Evolutionary conservation across 1,284 basidiomycete genomes (phyloP), one percentile per base, ranked within the genome.

Genomic region (Leccinum fallax): DNA sequence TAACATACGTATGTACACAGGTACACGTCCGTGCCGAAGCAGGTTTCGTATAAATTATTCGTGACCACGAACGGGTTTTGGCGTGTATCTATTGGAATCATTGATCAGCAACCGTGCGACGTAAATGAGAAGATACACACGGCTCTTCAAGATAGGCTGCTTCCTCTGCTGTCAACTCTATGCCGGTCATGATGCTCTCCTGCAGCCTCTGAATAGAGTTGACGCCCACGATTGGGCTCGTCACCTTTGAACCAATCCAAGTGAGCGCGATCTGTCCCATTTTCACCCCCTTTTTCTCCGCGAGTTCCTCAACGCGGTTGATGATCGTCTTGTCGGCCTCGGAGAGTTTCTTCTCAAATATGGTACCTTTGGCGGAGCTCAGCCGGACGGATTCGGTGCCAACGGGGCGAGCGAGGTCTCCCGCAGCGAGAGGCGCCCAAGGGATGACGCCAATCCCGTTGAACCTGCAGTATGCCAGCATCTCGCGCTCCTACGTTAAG

Each of bases 371-470:
- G 32, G 34, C 0, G 10, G 55, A 5, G 30, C 66, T 61, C 1
- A 54, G 19, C 5, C 78, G 70, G 0, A 58, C 46, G 1, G 78
- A 75, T 28, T 71, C 67, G 0, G 65, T 64, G 4, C 74, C 75
- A 26, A 53, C 8, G 51, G 51, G 51, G 28, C 16, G 5, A 30
- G n/a, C 16, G 5, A 59, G 78, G 46, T 66, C 43, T 9, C 83
- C 83, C 3, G 62, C 64, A 4, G 70, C 64, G 9, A 84, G 76
- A 2, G 80, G 79, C 1, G 73, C 69, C 74, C 76, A 83, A 1
- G 79, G 74, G 11, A 83, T 77, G 43, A 83, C 65, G 0, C 81
- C 79, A 53, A 83, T 81, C 24, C 81, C 83, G 15, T 81, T 72
- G 61, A 74, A 77, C 6, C 78, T 74, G 70, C 80, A 83, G 69